Evolutionary conservation across 2,329 filamentous ascomycete genomes (phyloP).

Genomic region (Paecilomyces niveus): DNA sequence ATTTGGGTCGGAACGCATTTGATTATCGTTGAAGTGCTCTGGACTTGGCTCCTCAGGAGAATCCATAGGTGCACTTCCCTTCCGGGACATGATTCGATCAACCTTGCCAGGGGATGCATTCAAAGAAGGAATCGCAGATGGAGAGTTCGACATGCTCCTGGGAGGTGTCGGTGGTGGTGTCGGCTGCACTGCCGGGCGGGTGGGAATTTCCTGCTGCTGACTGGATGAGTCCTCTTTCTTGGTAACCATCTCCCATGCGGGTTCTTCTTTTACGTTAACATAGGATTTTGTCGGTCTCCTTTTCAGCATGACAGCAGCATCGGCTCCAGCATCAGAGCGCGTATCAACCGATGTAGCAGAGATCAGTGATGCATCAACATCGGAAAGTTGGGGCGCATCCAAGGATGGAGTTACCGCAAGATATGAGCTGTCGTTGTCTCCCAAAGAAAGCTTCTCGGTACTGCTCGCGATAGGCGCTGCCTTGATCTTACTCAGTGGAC

Average conservation of each 20-base stretch:
- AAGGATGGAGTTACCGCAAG: too few relatives aligned
- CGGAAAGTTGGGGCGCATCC: not conserved
- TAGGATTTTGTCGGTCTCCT: conserved; percentile 10
- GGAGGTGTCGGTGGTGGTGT: conserved; percentile 2
- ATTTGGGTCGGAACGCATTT: not conserved
- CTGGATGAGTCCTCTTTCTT: conserved; percentile 5
- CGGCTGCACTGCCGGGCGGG: not conserved
- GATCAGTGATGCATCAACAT: not conserved
- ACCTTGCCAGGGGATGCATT: conserved; percentile 1
- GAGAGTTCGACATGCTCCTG: conserved; percentile 2
- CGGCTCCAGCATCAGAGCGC: not conserved
- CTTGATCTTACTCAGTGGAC: conserved; percentile 17
- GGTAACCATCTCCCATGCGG: conserved; percentile 17
- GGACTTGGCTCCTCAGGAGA: not conserved
- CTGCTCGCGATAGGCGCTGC: conserved; percentile 7
- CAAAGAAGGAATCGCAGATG: not conserved
- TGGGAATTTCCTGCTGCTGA: conserved; percentile 3
- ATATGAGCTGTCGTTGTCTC: not conserved
- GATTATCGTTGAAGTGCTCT: not conserved
- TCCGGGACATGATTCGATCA: conserved; percentile 8
- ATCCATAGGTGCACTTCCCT: not conserved
- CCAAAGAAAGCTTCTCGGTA: not conserved
- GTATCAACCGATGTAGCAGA: not conserved
- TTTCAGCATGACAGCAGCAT: conserved; percentile 2
- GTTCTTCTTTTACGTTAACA: conserved; percentile 11